Percentiles rank a stretch among this genome's conserved stretches.
These are phyloP conservation scores for Takashimella tepidaria DNA, from an alignment of 1,284 basidiomycete genomes.

Conservation along the genomic window DNA sequence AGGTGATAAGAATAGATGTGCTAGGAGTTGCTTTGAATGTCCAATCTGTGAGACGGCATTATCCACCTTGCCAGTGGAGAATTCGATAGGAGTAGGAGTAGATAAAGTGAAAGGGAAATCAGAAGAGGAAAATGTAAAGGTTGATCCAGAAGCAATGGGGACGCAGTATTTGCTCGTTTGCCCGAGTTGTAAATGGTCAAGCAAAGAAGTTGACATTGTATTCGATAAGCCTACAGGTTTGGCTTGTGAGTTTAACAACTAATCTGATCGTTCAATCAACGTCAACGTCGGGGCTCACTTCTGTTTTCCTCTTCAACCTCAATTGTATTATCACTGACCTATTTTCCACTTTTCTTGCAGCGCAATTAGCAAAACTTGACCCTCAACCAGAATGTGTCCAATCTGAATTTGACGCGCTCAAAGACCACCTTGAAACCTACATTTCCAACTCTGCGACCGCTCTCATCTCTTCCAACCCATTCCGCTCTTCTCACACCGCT, in stretches of 20 bases:
- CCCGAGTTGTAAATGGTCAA: slow-evolving; percentile 91
- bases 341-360: slow-evolving; percentile 49
- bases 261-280: no score
- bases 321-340: not conserved
- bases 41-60: slow-evolving; percentile 49
- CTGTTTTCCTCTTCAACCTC: not conserved
- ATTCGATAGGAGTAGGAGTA: slow-evolving; percentile 47
- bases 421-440: slow-evolving; percentile 90
- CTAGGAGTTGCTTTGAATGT: slow-evolving; percentile 94
- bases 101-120: not conserved
- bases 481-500: no score
- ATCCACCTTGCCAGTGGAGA: not conserved
- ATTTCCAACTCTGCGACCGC: slow-evolving; percentile 35
- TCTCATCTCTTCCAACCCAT: no score
- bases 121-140: not conserved
- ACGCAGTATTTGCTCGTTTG: slow-evolving; percentile 89
- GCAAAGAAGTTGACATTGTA: slow-evolving; percentile 76
- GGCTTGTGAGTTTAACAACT: slow-evolving; percentile 57
- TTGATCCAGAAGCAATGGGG: slow-evolving; percentile 51
- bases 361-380: slow-evolving; percentile 80
- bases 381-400: slow-evolving; percentile 71
- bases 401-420: slow-evolving; percentile 81
- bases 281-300: no score
- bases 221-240: slow-evolving; percentile 96
- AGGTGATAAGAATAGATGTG: slow-evolving; percentile 96